phyloP scores from a whole-genome alignment of 2,329 filamentous ascomycete species.

The Paramyrothecium roridum region DNA sequence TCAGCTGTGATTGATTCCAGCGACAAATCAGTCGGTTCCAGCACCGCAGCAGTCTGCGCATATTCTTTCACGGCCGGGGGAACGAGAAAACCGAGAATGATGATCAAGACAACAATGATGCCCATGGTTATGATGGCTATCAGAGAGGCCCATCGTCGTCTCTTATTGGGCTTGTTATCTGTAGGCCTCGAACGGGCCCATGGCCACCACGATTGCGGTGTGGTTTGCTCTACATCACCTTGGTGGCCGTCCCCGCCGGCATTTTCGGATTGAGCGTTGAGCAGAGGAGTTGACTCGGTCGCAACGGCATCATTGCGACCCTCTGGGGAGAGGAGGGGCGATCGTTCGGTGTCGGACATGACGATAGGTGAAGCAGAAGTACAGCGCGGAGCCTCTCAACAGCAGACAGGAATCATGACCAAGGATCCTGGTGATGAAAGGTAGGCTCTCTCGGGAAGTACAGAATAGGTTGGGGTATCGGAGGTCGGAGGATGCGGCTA shows the following conservation, averaged over 20 bases:
- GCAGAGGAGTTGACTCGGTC: conserved; percentile 50
- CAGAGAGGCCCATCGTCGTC: conserved; percentile 68
- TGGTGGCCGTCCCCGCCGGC: background rate
- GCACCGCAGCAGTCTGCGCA: conserved; percentile 74
- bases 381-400: background rate
- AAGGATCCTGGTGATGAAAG: background rate
- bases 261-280: conserved; percentile 12
- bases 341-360: conserved; percentile 44
- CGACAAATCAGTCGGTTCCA: conserved; percentile 80
- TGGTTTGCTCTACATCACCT: background rate
- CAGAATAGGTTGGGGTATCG: background rate
- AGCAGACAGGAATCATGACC: background rate
- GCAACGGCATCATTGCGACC: conserved; percentile 20
- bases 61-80: conserved; percentile 83
- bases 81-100: conserved; percentile 76
- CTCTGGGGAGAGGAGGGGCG: conserved; percentile 39
- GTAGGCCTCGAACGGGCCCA: conserved; percentile 15
- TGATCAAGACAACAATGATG: conserved; percentile 61
- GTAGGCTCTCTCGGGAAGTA: no score
- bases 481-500: background rate
- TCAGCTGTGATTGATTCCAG: conserved; percentile 79
- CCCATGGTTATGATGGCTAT: conserved; percentile 69
- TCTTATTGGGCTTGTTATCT: conserved; percentile 18
- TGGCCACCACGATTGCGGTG: conserved; percentile 8
- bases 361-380: conserved; percentile 4